Evolutionary conservation across 2,329 filamentous ascomycete genomes (phyloP), one percentile per base, ranked within the genome.

Genomic region (Colletotrichum sp.): DNA sequence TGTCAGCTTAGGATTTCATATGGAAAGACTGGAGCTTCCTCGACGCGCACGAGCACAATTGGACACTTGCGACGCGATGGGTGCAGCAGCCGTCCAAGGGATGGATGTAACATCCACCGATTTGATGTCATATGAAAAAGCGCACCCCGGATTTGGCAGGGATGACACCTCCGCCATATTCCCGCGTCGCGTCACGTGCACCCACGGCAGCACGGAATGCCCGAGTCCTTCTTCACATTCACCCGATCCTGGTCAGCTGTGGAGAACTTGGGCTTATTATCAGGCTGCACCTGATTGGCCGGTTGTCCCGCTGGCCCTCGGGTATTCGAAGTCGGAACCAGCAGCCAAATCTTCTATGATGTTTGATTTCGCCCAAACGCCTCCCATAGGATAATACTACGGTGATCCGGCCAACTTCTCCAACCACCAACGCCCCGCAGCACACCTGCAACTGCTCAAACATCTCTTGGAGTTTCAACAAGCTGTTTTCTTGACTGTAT

Each of bases 311-410:
- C 43, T 52, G 43, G 43, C 43, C 43, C 43, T 52, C 43, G 43
- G 43, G 43, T 52, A 52, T 52, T 52, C 43, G n/a, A 52, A 52
- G 43, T 55, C 43, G 21, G 65, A 32, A 36, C 26, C 65, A 64
- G 61, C 28, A 34, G 43, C 66, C 32, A 69, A 59, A 60, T 48
- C 74, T 76, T 76, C 74, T 55, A 75, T 68, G 70, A 75, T 73
- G 73, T 34, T 59, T 72, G 52, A 8, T 21, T 73, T 57, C 43
- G 36, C 70, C 70, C 52, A 57, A 72, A 75, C 73, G 73, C 69
- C 72, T 72, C 74, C 26, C 73, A 64, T 24, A 68, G 63, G 59
- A 68, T 36, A 65, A 65, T 32, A 26, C 18, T 48, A 75, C 64
- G 57, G 57, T 67, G 64, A 73, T 67, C 64, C 52, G 30, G 48